Base-by-base conservation (phyloP, 106 monocot species). In the Ottelia alismoides region DNA sequence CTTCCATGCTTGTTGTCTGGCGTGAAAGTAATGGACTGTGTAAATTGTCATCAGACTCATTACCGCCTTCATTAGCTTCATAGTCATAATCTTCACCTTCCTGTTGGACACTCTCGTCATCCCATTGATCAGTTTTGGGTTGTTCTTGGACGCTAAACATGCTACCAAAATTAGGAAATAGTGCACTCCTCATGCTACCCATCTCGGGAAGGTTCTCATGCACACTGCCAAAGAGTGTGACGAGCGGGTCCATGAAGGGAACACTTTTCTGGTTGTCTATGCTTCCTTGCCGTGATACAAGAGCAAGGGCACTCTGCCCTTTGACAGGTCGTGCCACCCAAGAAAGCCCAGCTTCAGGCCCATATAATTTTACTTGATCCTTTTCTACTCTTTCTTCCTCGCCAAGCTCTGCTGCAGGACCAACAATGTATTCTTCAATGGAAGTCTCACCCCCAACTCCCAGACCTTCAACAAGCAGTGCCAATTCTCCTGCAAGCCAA, bases 101-200 rank as follows among this genome's bases (percentile, higher is more conserved):
- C 49, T 60, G 63, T 49, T 51, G 68, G 18, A 20, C 65, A 46
- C 61, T 70, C 53, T 92, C 92, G 54, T 83, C 92, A 56, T 83
- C 82, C 82, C 79, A 87, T 17, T 76, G 75, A 11, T 82, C 81
- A 7, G 67, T 43, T 50, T 67, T 70, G 17, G 69, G 64, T 7
- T 71, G 66, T 20, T 77, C 86, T 0, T 60, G 60, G 40, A 92
- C 74, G 51, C 82, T 85, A 31, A 92, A 87, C 83, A 87, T 92
- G 69, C 92, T 92, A 32, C 92, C 92, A 31, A 92, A 83, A 63
- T 92, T 86, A 2, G 86, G 86, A 49, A 92, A 92, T 3, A 87
- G 25, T 16, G 64, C 68, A 51, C 80, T 86, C 51, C 74, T 57
- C 80, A 77, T 76, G 60, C 87, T 75, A 30, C 81, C 76, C 65